Conservation (phyloP, 2,329 filamentous ascomycete genomes). For the Cordyceps cicadae region DNA sequence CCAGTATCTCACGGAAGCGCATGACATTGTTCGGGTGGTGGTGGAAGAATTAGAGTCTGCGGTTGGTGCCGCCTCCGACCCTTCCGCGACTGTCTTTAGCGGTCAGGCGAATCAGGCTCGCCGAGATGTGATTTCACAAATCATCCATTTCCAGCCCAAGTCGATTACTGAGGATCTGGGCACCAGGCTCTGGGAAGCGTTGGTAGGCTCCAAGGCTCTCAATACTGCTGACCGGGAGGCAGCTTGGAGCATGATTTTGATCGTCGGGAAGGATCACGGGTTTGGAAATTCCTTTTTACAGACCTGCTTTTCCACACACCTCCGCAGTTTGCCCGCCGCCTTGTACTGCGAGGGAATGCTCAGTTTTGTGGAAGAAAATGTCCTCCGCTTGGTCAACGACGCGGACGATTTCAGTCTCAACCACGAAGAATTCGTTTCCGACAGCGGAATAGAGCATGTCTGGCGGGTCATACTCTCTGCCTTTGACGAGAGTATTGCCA, state of each 20-base stretch:
- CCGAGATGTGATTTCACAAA: slow-evolving; percentile 46
- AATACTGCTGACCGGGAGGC: slow-evolving; percentile 52
- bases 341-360: slow-evolving; percentile 55
- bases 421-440: slow-evolving; percentile 43
- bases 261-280: slow-evolving; percentile 32
- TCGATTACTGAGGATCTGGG: slow-evolving; percentile 56
- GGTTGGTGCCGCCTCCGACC: slow-evolving; percentile 18
- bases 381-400: slow-evolving; percentile 40
- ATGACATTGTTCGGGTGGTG: slow-evolving; percentile 53
- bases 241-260: slow-evolving; percentile 61
- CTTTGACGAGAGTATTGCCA: slow-evolving; percentile 56
- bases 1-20: slow-evolving; percentile 48
- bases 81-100: slow-evolving; percentile 28
- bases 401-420: slow-evolving; percentile 38
- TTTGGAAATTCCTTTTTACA: slow-evolving; percentile 48
- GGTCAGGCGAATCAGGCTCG: slow-evolving; percentile 43
- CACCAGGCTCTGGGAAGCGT: slow-evolving; percentile 59
- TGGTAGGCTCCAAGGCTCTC: slow-evolving; percentile 58
- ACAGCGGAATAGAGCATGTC: slow-evolving; percentile 58
- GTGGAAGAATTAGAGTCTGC: slow-evolving; percentile 57
- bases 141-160: slow-evolving; percentile 54
- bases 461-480: slow-evolving; percentile 75
- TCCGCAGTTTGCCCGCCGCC: slow-evolving; percentile 48
- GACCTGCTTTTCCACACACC: slow-evolving; percentile 45
- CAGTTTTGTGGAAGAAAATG: slow-evolving; percentile 50